These are phyloP conservation scores for Trametes cubensis DNA, from an alignment of 768 basidiomycete species.

Conservation along the genomic window DNA sequence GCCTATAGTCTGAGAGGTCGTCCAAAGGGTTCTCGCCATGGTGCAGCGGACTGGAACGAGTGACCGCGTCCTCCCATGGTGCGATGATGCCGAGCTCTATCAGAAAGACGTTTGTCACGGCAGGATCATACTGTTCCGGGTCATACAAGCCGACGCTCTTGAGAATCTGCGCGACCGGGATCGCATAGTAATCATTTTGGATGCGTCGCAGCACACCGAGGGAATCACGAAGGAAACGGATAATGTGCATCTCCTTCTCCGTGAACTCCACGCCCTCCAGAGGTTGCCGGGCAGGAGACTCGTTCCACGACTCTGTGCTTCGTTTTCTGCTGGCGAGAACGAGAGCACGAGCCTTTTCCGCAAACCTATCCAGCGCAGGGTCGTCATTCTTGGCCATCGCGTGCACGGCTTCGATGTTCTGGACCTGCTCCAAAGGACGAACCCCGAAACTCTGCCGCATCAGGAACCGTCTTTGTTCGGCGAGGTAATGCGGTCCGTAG, in stretches of 20 bases:
- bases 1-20: not conserved
- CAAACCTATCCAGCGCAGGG: conserved; percentile 51
- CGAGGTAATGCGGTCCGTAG: conserved; percentile 53
- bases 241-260: conserved; percentile 54
- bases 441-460: conserved; percentile 57
- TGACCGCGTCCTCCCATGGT: conserved; percentile 72
- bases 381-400: conserved; percentile 48
- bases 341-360: conserved; percentile 49
- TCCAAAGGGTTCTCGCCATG: not conserved
- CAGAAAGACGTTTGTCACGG: conserved; percentile 50
- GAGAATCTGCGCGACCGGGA: conserved; percentile 56
- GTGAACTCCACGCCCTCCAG: conserved; percentile 46
- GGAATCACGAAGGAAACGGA: conserved; percentile 60
- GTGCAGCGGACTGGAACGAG: not conserved
- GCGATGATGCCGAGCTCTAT: conserved; percentile 73
- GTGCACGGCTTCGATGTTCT: conserved; percentile 50
- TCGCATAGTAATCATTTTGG: conserved; percentile 66
- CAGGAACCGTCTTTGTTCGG: conserved; percentile 49
- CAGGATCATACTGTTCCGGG: conserved; percentile 34
- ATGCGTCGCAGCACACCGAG: conserved; percentile 49
- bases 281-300: conserved; percentile 36
- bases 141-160: conserved; percentile 52
- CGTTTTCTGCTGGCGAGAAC: conserved; percentile 39
- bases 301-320: conserved; percentile 34
- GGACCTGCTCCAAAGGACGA: conserved; percentile 60